Evolutionary conservation across 2,329 filamentous ascomycete species (phyloP), one percentile per base, ranked within the genome.

Genomic region (Xylaria sp.): DNA sequence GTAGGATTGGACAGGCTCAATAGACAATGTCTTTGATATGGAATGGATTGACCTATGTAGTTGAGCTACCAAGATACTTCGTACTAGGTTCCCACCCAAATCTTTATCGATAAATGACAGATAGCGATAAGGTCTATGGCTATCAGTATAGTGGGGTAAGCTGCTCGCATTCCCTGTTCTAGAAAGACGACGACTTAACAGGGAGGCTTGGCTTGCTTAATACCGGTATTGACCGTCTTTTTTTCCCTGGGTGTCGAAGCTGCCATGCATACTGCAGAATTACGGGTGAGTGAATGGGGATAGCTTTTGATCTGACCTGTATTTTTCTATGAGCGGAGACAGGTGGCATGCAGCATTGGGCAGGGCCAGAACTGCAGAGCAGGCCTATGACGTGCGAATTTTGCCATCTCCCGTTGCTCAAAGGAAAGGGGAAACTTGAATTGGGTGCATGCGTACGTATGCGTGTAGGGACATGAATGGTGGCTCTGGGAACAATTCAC

Each of bases 311-410:
- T 55, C 45, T 63, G 60, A 33, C 50, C 42, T 66, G 51, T 61
- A 60, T 49, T 25, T 22, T 61, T 59, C 58, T 29, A 57, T 39
- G 22, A 47, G 51, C 25, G 42, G 57, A 59, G 64, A 67, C 55
- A 67, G 49, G 49, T 68, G 64, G 68, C 62, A 68, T 69, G 68
- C 68, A 69, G 58, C 49, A 67, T 69, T 68, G 68, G 68, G 65
- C 64, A 64, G 51, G 53, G 39, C 55, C 27, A 42, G 9, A 42
- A 45, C 51, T 50, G 53, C 51, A 61, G 50, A 38, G 36, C 31
- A 31, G 33, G 39, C 56, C 50, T 65, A 64, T 67, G 61, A 67
- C 61, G 65, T 63, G 64, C 50, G 22, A 65, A 62, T 29, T 45
- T 60, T 49, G 9, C 51, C 36, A 56, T 50, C 29, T 51, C 53